These are phyloP conservation scores for Clavispora asparagi DNA, from an alignment of 805 yeast species.

Conservation along the genomic window DNA sequence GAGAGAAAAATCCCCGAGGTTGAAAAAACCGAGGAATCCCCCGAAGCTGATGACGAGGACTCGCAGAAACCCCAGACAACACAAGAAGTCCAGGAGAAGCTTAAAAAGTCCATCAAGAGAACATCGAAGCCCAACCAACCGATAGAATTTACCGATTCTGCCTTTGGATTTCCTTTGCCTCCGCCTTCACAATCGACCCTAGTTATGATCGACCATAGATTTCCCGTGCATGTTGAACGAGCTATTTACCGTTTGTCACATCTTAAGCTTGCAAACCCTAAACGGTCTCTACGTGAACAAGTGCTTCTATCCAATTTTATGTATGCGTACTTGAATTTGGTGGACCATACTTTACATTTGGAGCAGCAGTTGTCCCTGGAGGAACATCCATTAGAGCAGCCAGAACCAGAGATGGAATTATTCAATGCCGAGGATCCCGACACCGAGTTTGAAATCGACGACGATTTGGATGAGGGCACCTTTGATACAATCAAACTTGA, in stretches of 20 bases:
- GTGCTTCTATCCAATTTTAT: slow-evolving; percentile 91
- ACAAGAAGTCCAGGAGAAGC: slow-evolving; percentile 38
- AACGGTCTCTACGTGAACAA: slow-evolving; percentile 86
- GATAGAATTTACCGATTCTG: slow-evolving; percentile 59
- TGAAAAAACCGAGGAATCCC: slow-evolving; percentile 3
- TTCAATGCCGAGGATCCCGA: slow-evolving; percentile 14
- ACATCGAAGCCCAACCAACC: slow-evolving; percentile 42
- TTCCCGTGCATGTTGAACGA: slow-evolving; percentile 92
- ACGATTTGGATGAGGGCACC: slow-evolving; percentile 10
- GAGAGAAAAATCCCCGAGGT: slow-evolving; percentile 1
- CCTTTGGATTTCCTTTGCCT: slow-evolving; percentile 84
- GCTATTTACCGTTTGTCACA: slow-evolving; percentile 93
- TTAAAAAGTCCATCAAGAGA: slow-evolving; percentile 37
- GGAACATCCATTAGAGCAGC: slow-evolving; percentile 11
- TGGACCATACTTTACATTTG: slow-evolving; percentile 81
- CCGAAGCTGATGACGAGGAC: slow-evolving; percentile 9
- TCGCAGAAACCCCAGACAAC: slow-evolving; percentile 29
- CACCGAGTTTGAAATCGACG: slow-evolving; percentile 16
- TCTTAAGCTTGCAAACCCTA: slow-evolving; percentile 88
- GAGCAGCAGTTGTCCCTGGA: slow-evolving; percentile 47
- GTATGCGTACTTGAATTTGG: slow-evolving; percentile 94
- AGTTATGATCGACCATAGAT: slow-evolving; percentile 77
- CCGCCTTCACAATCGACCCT: slow-evolving; percentile 73
- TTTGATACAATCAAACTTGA: slow-evolving; percentile 14
- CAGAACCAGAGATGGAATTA: slow-evolving; percentile 11